Evolutionary conservation across 805 yeast genomes (phyloP).

Genomic region (Candida nitratophila): DNA sequence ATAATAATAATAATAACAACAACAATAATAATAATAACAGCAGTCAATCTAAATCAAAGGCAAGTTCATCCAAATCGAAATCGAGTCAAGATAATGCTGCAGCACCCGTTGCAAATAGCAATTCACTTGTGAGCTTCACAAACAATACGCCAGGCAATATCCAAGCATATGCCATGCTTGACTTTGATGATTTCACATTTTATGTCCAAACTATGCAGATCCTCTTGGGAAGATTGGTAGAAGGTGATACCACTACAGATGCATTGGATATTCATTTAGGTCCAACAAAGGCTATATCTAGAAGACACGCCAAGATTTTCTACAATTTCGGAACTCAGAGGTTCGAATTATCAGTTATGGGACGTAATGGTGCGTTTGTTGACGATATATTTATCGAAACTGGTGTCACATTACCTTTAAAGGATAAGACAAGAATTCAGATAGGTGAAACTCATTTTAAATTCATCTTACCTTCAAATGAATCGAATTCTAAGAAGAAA

Average conservation of each 20-base stretch:
- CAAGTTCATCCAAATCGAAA: no score
- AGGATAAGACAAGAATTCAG: conserved; percentile 78
- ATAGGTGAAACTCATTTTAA: conserved; percentile 88
- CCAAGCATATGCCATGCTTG: conserved; percentile 68
- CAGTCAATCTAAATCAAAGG: no score
- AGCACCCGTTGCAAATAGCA: no score
- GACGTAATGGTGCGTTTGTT: conserved; percentile 95
- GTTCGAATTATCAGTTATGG: conserved; percentile 85
- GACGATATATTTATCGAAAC: conserved; percentile 84
- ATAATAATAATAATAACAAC: no score
- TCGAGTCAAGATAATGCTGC: no score
- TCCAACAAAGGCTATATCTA: conserved; percentile 83
- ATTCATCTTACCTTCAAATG: conserved; percentile 72
- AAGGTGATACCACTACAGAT: conserved; percentile 44
- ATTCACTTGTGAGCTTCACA: conserved; percentile 8
- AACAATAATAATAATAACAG: no score
- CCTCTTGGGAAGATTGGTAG: conserved; percentile 83
- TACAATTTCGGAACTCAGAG: conserved; percentile 95
- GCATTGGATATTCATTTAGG: conserved; percentile 91
- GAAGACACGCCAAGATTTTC: conserved; percentile 92
- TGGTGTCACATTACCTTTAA: conserved; percentile 84
- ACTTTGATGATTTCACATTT: conserved; percentile 88
- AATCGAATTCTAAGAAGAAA: conserved; percentile 14
- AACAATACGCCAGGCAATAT: conserved; percentile 26
- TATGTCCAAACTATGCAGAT: conserved; percentile 96